phyloP scores from a whole-genome alignment of 768 basidiomycete species.

The Podaxis sp. region DNA sequence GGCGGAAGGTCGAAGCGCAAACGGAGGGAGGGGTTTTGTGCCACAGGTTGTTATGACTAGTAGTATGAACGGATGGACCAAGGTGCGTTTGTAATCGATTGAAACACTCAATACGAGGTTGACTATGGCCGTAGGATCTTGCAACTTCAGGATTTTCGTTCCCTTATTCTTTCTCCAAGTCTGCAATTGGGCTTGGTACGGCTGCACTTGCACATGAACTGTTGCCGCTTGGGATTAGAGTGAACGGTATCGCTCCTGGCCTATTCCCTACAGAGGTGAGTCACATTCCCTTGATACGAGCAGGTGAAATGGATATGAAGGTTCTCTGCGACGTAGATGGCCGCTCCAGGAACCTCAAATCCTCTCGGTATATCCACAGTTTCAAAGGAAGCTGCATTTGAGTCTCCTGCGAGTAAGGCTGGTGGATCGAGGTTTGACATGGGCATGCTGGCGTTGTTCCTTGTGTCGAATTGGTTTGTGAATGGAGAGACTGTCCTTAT shows the following conservation, averaged over 20 bases:
- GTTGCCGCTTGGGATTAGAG: slow-evolving; percentile 40
- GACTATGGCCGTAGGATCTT: slow-evolving; percentile 27
- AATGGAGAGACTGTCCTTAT: slow-evolving; percentile 46
- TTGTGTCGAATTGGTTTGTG: slow-evolving; percentile 44
- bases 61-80: slow-evolving; percentile 51
- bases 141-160: slow-evolving; percentile 34
- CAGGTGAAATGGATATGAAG: neutral
- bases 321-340: slow-evolving; percentile 22
- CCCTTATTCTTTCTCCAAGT: slow-evolving; percentile 46
- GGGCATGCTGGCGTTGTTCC: slow-evolving; percentile 36
- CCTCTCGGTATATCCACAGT: slow-evolving; percentile 22
- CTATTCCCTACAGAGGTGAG: slow-evolving; percentile 27
- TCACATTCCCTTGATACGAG: neutral
- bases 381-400: slow-evolving; percentile 21
- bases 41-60: slow-evolving; percentile 47
- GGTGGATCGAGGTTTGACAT: slow-evolving; percentile 38
- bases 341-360: slow-evolving; percentile 20
- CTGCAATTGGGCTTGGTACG: slow-evolving; percentile 43
- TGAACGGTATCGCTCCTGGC: slow-evolving; percentile 46
- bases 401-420: slow-evolving; percentile 27
- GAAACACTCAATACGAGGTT: neutral
- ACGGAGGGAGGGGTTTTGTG: slow-evolving; percentile 30
- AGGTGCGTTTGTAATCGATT: slow-evolving; percentile 24
- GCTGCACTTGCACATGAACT: slow-evolving; percentile 42
- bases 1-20: slow-evolving; percentile 9